Conservation (phyloP, 169 alveolate genomes). For the Theileria parva region DNA sequence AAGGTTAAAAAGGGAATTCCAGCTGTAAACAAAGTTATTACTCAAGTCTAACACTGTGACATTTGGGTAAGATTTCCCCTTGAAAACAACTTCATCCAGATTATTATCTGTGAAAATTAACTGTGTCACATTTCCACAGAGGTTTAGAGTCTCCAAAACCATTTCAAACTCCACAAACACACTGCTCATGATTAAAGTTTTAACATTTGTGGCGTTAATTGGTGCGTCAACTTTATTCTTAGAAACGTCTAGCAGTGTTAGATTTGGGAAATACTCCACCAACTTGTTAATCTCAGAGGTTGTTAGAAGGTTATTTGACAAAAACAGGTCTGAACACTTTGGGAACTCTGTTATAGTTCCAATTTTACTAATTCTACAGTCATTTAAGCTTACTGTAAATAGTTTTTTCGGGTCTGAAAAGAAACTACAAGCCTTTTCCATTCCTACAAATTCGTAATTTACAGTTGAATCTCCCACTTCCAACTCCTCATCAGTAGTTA, state of each 20-base stretch:
- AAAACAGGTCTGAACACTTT: conserved; percentile 23
- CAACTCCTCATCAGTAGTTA: neutral
- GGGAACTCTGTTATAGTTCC: conserved; percentile 43
- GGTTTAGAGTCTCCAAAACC: neutral
- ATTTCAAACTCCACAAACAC: neutral
- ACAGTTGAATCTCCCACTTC: neutral
- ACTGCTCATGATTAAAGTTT: conserved; percentile 6
- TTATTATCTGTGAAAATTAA: neutral
- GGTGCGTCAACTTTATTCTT: conserved; percentile 20
- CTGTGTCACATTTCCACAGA: neutral
- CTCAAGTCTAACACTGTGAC: conserved; percentile 39
- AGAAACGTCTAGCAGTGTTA: conserved; percentile 22
- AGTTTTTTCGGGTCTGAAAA: conserved; percentile 33
- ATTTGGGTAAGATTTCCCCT: conserved; percentile 4
- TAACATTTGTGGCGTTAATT: neutral
- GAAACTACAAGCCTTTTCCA: conserved; percentile 28
- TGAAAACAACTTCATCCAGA: conserved; percentile 18
- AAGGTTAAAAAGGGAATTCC: conserved; percentile 26
- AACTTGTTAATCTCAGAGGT: conserved; percentile 1
- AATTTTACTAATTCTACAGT: conserved; percentile 15
- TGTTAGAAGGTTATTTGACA: conserved; percentile 24
- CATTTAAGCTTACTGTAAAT: conserved; percentile 24
- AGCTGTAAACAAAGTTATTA: conserved; percentile 40
- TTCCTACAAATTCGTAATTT: conserved; percentile 51
- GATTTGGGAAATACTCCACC: conserved; percentile 11